Evolutionary conservation across 176 grass and related monocot species (phyloP), one percentile per base, ranked within the genome.

Genomic region (Aegilops umbellulata): DNA sequence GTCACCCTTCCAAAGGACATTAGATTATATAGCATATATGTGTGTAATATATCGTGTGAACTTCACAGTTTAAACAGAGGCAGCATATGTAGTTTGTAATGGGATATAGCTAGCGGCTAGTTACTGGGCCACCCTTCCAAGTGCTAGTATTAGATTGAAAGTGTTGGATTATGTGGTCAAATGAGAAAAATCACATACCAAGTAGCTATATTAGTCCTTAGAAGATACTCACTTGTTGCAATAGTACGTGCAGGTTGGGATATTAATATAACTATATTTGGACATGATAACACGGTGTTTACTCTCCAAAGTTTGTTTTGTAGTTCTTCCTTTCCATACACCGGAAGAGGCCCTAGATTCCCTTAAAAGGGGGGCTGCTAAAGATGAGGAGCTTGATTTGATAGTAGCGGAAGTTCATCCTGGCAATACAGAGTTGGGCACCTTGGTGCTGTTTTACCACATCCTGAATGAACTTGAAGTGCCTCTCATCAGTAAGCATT

Each of bases 401-500:
- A 53, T 88, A 38, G 12, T 88, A 32, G 87, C 57, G 3, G 87
- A 88, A 64, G 75, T 84, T 44, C 75, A 64, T 64, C 20, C 78
- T 79, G 60, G 29, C 81, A 72, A 69, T 55, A 64, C 31, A 20
- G 16, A 39, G 27, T 14, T 55, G 39, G n/a, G 23, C 29, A 72
- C 38, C 83, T 83, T 70, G n/a, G 65, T 31, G 70, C 53, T 88
- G 55, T 68, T 79, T 42, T 30, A 51, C 23, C 25, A 73, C 55
- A 64, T 88, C 77, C n/a, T 79, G 36, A 64, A 78, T 72, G 65
- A 83, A 23, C 65, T 78, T 14, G 9, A 83, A 29, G 80, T 83
- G 3, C 87, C 87, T 78, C 22, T 88, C 24, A 46, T 70, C 38
- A 70, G 74, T 88, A 79, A 88, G 80, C 36, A 60, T 63, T 61